These are phyloP conservation scores for Pythium phragmiticola DNA, from an alignment of 352 stramenopile genomes.

Conservation along the genomic window DNA sequence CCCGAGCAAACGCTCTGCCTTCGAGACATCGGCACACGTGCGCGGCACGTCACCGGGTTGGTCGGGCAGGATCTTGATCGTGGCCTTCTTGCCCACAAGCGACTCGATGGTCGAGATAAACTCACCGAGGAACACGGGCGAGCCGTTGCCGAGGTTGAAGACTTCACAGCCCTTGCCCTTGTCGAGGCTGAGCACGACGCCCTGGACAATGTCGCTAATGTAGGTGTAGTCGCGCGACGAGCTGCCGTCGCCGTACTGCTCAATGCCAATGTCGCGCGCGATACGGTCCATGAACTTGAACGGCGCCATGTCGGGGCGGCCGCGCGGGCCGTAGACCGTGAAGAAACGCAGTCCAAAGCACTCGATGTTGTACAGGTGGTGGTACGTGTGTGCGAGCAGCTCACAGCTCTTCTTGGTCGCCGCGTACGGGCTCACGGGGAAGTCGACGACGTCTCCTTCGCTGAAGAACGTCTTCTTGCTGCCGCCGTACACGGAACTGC, in stretches of 20 bases:
- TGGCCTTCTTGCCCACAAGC: constrained; percentile 92
- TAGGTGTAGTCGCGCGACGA: constrained; percentile 98
- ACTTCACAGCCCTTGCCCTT: constrained; percentile 88
- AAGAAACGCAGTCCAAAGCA: constrained; percentile 97
- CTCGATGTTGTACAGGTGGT: constrained; percentile 95
- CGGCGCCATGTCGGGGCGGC: constrained; percentile 97
- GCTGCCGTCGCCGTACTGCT: constrained; percentile 96
- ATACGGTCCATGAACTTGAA: constrained; percentile 99
- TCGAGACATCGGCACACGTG: constrained; percentile 95
- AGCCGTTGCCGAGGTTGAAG: constrained; percentile 97
- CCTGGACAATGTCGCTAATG: constrained; percentile 98
- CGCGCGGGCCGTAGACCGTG: constrained; percentile 96
- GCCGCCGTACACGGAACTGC: constrained; percentile 94
- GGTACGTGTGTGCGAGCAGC: constrained; percentile 96
- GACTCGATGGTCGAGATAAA: constrained; percentile 96
- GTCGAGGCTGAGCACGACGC: constrained; percentile 83
- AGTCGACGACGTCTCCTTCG: constrained; percentile 89
- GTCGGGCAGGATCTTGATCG: constrained; percentile 92
- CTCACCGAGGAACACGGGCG: constrained; percentile 88
- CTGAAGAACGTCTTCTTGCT: constrained; percentile 91
- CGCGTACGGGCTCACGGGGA: constrained; percentile 95
- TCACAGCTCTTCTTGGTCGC: constrained; percentile 98
- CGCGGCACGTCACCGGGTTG: constrained; percentile 96
- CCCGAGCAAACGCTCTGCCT: constrained; percentile 93
- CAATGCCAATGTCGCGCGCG: constrained; percentile 87